Conservation (phyloP, 1,139 yeast species). For the Kodamaea alishanica region DNA sequence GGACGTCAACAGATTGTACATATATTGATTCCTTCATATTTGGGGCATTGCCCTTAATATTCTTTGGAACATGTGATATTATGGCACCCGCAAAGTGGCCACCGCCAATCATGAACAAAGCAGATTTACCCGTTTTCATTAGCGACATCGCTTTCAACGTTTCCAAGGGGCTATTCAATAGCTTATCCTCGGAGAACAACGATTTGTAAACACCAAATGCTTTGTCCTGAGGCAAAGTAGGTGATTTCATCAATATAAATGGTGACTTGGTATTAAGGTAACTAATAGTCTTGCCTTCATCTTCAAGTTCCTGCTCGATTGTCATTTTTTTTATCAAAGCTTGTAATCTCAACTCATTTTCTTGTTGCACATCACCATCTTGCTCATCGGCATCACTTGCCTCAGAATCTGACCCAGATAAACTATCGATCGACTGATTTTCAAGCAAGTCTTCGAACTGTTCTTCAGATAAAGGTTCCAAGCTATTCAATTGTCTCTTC, state of each 20-base stretch:
- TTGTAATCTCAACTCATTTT: slow-evolving; percentile 22
- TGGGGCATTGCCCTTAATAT: slow-evolving; percentile 51
- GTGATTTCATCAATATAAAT: slow-evolving; percentile 51
- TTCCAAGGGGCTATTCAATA: slow-evolving; percentile 36
- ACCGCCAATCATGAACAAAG: slow-evolving; percentile 91
- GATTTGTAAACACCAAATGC: slow-evolving; percentile 72
- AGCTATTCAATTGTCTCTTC: slow-evolving; percentile 48
- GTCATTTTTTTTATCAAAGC: slow-evolving; percentile 33
- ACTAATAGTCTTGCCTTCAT: slow-evolving; percentile 38
- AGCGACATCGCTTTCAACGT: slow-evolving; percentile 33
- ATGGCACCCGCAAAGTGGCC: slow-evolving; percentile 98
- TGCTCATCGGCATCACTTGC: slow-evolving; percentile 22
- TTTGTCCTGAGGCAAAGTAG: slow-evolving; percentile 38
- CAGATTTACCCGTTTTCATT: slow-evolving; percentile 45
- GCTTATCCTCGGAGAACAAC: slow-evolving; percentile 42
- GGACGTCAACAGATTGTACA: slow-evolving; percentile 60
- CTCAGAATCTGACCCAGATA: slow-evolving; percentile 54
- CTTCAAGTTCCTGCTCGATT: slow-evolving; percentile 17
- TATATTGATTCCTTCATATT: slow-evolving; percentile 40
- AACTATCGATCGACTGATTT: slow-evolving; percentile 50
- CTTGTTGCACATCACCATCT: slow-evolving; percentile 12
- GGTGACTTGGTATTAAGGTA: slow-evolving; percentile 66
- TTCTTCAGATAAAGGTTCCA: slow-evolving; percentile 48
- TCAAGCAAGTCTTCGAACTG: slow-evolving; percentile 59
- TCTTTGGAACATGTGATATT: slow-evolving; percentile 63